Percentiles rank a stretch among this genome's conserved stretches.
Evolutionary conservation across 306 rosid species (phyloP).

Genomic region (Glycine tomentella): DNA sequence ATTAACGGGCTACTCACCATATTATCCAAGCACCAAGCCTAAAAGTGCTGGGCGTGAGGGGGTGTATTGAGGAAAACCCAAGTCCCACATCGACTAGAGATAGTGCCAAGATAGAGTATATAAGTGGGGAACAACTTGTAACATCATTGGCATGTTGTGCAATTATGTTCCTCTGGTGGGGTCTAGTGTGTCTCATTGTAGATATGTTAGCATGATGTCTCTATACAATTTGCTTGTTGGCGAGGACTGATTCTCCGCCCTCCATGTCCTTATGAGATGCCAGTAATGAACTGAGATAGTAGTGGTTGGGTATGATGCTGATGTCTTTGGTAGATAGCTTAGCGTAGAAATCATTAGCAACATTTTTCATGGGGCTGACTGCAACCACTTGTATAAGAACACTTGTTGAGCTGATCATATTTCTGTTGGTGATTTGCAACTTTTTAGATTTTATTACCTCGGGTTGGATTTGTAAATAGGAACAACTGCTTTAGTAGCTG

Average conservation of each 20-base stretch:
- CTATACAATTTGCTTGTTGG: neutral
- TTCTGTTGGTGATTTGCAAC: neutral
- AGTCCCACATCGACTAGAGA: too few relatives aligned
- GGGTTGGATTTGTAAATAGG: neutral
- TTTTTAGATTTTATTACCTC: neutral
- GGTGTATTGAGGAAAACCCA: too few relatives aligned
- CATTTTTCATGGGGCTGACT: neutral
- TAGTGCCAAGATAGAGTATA: too few relatives aligned
- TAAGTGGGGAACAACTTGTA: too few relatives aligned
- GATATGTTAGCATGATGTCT: neutral
- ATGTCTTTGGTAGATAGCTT: neutral
- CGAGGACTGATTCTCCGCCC: neutral
- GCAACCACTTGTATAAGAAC: neutral
- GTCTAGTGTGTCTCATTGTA: neutral
- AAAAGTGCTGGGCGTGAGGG: too few relatives aligned
- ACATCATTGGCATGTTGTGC: neutral
- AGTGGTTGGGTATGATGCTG: constrained; percentile 19
- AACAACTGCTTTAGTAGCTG: neutral
- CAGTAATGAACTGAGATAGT: neutral
- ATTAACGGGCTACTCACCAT: too few relatives aligned
- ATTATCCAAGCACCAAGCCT: too few relatives aligned
- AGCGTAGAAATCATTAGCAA: neutral
- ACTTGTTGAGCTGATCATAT: constrained; percentile 17
- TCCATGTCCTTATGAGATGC: neutral
- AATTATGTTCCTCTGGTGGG: neutral